Base-by-base conservation (phyloP, 495 filamentous ascomycete genomes). In the Xylaria curta region DNA sequence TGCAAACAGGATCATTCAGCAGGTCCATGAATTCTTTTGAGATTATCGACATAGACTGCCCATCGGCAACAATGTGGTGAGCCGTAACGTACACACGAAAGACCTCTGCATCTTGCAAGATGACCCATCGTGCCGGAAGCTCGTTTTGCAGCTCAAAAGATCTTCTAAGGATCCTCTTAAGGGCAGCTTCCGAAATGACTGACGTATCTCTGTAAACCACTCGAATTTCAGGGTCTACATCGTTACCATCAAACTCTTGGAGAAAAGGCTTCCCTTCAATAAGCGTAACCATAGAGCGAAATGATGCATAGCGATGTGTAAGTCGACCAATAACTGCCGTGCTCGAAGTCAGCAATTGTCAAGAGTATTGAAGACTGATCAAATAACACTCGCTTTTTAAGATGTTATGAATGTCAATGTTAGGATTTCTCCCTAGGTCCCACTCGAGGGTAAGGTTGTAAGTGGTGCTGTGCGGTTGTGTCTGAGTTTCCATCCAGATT, bases 361-460 rank as follows among this genome's bases (percentile, higher is more conserved):
- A 15, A 15, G 0, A 6, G 2, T 59, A 13, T 28, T 33, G 9
- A 12, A 36, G 28, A 12, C 13, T 31, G 8, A 9, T 28, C 4
- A 15, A 13, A 33, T 7, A 33, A 3, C 12, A 59, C 54, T 17
- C 6, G 28, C 54, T 28, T 33, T 59, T 21, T 10, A 59, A 21
- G 15, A 59, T 21, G 21, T 36, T 19, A 3, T 36, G 10, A 33
- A 59, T 28, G 13, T 59, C 17, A 9, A 21, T 13, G 24, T 59
- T 21, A 15, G 26, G 31, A 9, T 59, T 33, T 28, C 28, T 33
- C 26, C 21, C 31, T 21, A 59, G 26, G 8, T 59, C 54, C 54
- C 54, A 59, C 54, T 59, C 54, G n/a, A 59, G 13, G 26, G 54
- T 59, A 21, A 59, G 54, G 31, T 59, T 59, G 9, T 59, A 59